Evolutionary conservation across 345 rosid genomes (phyloP).

Genomic region (Hypericum perforatum): DNA sequence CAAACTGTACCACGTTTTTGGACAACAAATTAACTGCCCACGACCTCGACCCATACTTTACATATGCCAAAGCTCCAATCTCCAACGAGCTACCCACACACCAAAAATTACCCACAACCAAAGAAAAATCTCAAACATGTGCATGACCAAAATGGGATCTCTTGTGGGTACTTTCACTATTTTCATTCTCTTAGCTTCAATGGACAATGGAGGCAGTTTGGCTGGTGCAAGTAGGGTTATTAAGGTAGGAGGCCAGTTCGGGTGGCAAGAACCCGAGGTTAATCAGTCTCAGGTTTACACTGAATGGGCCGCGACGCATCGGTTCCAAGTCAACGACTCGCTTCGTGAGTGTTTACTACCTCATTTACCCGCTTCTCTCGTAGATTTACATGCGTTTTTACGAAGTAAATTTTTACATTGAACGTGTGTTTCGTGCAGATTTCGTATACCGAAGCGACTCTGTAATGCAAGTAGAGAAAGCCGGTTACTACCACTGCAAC

Average conservation of each 20-base stretch:
- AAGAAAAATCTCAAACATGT: too few species aligned
- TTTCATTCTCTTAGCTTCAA: too few species aligned
- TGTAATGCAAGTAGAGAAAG: constrained; percentile 62
- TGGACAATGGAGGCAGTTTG: not conserved
- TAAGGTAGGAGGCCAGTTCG: constrained; percentile 50
- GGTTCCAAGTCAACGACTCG: constrained; percentile 61
- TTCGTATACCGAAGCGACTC: constrained; percentile 70
- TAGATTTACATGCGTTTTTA: too few species aligned
- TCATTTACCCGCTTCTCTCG: not conserved
- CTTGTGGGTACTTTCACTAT: too few species aligned
- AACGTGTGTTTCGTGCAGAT: constrained; percentile 16
- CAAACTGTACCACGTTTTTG: too few species aligned
- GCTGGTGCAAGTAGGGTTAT: constrained; percentile 31
- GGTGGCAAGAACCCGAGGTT: constrained; percentile 51
- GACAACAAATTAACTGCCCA: too few species aligned
- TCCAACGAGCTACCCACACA: too few species aligned
- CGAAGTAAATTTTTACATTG: too few species aligned
- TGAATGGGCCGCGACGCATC: constrained; percentile 52
- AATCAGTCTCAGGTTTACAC: constrained; percentile 34
- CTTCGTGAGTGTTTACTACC: constrained; percentile 33
- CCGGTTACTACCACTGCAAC: constrained; percentile 69
- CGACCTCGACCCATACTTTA: too few species aligned
- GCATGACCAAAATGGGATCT: too few species aligned
- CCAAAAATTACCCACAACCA: too few species aligned
- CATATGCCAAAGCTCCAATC: too few species aligned